Evolutionary conservation across 139 green algal genomes (phyloP), one percentile per base, ranked within the genome.

Genomic region (Micractinium sp.): DNA sequence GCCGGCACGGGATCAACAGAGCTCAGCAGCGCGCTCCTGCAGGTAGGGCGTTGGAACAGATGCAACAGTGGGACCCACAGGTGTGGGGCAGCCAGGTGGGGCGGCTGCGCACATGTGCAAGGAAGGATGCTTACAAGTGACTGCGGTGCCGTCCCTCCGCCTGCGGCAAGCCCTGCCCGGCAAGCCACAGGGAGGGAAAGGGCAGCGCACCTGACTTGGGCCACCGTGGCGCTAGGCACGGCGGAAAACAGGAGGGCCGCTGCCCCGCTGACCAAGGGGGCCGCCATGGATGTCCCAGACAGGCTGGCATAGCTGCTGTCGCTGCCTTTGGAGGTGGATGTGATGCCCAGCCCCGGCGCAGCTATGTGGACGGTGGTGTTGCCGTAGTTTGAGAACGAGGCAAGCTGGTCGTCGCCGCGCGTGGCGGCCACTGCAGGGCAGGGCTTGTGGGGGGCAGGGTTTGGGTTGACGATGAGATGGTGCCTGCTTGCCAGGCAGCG

Each of bases 231-330:
- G 14, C 25, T 82, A 2, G 77, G 77, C 77, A 61, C 56, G 77
- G 77, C 77, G 3, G 77, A 82, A 25, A 39, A 82, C 77, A 82
- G 77, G 36, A 82, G 77, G 23, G 77, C 77, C 4, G 77, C 77
- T 13, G 77, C 77, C 23, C 77, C 77, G 23, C 38, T 15, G 0
- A 82, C 77, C 5, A 53, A 31, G 35, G 77, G 77, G 36, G 77
- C 41, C 3, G 77, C 77, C 77, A 82, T 82, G 77, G 38, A 61
- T 7, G 77, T 82, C 1, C 77, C 77, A 1, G 36, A 60, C 36
- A 35, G 27, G 13, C 31, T 15, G 16, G 3, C 23, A 7, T 82
- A 82, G 38, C 77, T 77, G 71, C 35, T 31, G 31, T 77, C 77
- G 38, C 36, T 39, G 33, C 31, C 41, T 27, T 31, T 82, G 3